Base-by-base conservation (phyloP, 768 basidiomycete species). In the Russula vinacea region DNA sequence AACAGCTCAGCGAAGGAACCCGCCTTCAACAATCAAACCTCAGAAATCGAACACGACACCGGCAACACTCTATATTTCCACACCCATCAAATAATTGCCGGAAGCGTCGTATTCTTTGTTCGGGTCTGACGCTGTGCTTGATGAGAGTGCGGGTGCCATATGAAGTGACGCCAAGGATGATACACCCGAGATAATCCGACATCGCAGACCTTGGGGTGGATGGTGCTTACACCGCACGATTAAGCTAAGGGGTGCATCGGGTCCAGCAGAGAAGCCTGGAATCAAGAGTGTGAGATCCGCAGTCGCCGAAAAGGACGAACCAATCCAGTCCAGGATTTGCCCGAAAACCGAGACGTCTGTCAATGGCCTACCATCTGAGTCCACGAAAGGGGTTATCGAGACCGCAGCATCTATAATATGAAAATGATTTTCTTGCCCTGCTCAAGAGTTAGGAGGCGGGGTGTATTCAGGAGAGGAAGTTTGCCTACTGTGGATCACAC, bases 201-300 rank as follows among this genome's bases (percentile, higher is more conserved):
- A 80, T 78, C 19, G 90, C 94, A 40, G 94, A 97, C 94, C 92
- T 60, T 84, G 77, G 7, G 74, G 75, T 0, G 79, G 79, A 69
- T 40, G 86, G 75, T 0, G 85, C 83, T 73, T 2, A 29, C 29
- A 5, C 29, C 29, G 29, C 95, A 97, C 1, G 82, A 78, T 75
- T 97, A 88, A 62, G 86, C 78, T 54, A 98, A 79, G 13, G 95
- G 94, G 29, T 5, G 96, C 88, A 73, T 92, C 93, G n/a, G 96
- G 85, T 2, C 94, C 94, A 59, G 83, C 79, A 66, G 84, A 71
- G 62, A 5, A 29, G 5, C 29, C 29, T 77, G 72, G 50, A 80
- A 78, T 72, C 80, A 81, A 29, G 29, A 29, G 29, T 29, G 2
- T 5, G 29, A 29, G 29, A 29, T 29, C 29, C 29, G 29, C 29